phyloP scores from a whole-genome alignment of 257 asterid species.

The Solanum rostratum region DNA sequence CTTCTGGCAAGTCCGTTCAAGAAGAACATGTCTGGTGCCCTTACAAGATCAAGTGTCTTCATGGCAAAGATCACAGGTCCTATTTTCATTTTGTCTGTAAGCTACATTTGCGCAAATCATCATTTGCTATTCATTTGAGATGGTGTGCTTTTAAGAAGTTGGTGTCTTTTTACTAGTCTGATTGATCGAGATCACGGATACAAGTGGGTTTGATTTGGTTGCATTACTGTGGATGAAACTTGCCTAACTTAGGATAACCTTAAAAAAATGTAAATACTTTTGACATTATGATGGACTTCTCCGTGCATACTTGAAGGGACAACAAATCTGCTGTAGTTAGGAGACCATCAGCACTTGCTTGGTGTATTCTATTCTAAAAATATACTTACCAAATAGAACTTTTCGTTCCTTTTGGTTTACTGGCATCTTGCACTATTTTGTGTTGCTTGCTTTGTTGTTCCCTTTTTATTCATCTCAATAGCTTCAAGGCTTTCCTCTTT shows the following conservation, averaged over 20 bases:
- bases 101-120: background rate
- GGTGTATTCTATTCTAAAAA: background rate
- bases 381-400: background rate
- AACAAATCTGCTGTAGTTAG: background rate
- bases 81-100: background rate
- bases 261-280: background rate
- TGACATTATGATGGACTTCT: background rate
- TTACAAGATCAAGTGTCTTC: conserved; percentile 42
- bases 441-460: background rate
- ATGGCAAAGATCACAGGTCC: conserved; percentile 54
- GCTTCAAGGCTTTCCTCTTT: background rate
- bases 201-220: background rate
- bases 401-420: background rate
- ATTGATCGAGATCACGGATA: background rate
- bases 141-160: background rate
- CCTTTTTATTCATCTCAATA: background rate
- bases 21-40: conserved; percentile 31
- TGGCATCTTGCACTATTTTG: background rate
- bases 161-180: background rate
- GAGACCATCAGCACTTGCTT: background rate
- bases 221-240: background rate
- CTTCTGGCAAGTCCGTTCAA: conserved; percentile 38
- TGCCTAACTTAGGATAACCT: background rate
- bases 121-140: background rate
- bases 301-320: background rate